Base-by-base conservation (phyloP, 2,329 filamentous ascomycete species). In the Myotisia sp. region DNA sequence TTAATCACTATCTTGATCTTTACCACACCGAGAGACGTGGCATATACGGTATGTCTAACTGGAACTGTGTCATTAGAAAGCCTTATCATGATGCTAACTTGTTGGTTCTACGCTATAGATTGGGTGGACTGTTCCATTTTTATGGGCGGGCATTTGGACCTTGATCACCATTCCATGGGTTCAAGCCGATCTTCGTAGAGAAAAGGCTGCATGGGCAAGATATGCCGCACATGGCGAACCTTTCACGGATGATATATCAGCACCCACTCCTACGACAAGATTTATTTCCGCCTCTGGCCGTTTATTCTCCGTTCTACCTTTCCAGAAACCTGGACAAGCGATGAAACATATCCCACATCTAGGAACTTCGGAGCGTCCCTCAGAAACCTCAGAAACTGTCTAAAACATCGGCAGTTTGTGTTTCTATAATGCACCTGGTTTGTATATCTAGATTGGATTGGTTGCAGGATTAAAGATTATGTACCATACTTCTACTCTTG, bases 1-100 rank as follows among this genome's bases (percentile, higher is more conserved):
- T 60, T 55, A 12, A 60, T 64, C 10, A 60, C 68, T 7, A 60
- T 58, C 0, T 54, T 69, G 2, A 49, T 70, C 24, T 68, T 67
- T 47, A 65, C 63, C 0, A 58, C 66, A 4, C 53, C 59, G 0
- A 49, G 64, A 40, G 53, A 59, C 16, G 56, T 68, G 22, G 67
- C 63, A 6, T 71, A 68, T 43, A 60, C 54, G 10, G 58, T 61
- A 47, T 42, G 54, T 47, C 18, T 18, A 29, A n/a, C 29, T 23
- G n/a, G n/a, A n/a, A 16, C 23, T 34, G 30, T 22, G 37, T 37
- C 26, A 29, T 27, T 7, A 36, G 35, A n/a, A 34, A 21, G 34
- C 26, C 3, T 4, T 27, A 10, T 16, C 7, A 5, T 4, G 17
- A 1, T 6, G 12, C 14, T 34, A 24, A 38, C 44, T 30, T 30